Conservation (phyloP, 2,329 filamentous ascomycete species). For the Pestalotiopsis sp. region DNA sequence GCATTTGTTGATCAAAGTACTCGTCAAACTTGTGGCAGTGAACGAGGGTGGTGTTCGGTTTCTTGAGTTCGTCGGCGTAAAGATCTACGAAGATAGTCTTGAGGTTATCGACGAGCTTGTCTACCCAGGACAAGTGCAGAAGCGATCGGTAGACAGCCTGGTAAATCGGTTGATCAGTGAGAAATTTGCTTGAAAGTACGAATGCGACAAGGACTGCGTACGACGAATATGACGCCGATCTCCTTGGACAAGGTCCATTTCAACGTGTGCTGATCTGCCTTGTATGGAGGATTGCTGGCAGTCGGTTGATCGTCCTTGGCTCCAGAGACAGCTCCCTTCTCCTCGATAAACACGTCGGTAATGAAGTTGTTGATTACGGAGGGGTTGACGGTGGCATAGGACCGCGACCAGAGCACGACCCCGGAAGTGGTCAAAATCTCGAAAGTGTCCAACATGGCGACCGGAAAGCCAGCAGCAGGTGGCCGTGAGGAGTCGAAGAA, state of each 20-base stretch:
- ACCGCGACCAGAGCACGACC: conserved; percentile 94
- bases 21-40: conserved; percentile 82
- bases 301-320: conserved; percentile 63
- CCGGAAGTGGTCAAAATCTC: conserved; percentile 96
- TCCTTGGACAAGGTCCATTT: conserved; percentile 95
- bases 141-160: conserved; percentile 97
- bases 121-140: conserved; percentile 93
- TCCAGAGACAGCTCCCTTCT: conserved; percentile 69
- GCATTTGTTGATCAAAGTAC: conserved; percentile 93
- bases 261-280: conserved; percentile 89
- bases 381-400: conserved; percentile 77
- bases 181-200: conserved; percentile 10
- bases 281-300: conserved; percentile 73
- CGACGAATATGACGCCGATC: conserved; percentile 92
- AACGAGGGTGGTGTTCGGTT: conserved; percentile 75
- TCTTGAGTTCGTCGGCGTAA: conserved; percentile 85
- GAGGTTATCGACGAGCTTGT: conserved; percentile 94
- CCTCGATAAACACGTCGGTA: conserved; percentile 96
- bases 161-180: conserved; percentile 19
- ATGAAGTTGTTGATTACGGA: conserved; percentile 93
- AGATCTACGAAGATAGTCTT: conserved; percentile 88
- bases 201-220: conserved; percentile 42
- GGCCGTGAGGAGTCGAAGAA: conserved; percentile 4
- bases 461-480: not conserved
- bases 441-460: conserved; percentile 88